phyloP scores from a whole-genome alignment of 2,329 filamentous ascomycete genomes.

The Grosmannia clavigera region DNA sequence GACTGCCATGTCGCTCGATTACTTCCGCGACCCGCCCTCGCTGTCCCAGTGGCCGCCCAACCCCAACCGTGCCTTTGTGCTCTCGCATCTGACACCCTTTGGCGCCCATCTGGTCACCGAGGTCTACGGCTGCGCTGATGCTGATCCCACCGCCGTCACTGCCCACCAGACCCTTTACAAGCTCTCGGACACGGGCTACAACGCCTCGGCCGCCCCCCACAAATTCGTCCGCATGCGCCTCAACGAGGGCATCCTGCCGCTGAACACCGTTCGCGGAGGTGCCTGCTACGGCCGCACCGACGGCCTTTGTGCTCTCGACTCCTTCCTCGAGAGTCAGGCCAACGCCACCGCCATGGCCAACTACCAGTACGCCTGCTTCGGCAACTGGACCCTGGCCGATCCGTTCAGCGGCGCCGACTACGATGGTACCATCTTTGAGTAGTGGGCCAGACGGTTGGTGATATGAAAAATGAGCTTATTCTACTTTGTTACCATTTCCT shows the following conservation, averaged over 20 bases:
- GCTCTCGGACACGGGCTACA: constrained; percentile 31
- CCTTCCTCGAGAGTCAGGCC: constrained; percentile 28
- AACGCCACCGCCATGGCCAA: constrained; percentile 26
- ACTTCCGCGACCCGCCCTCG: constrained; percentile 34
- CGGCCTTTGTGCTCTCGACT: constrained; percentile 29
- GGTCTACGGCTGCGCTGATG: constrained; percentile 34
- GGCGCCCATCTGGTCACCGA: constrained; percentile 42
- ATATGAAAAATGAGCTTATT: background rate
- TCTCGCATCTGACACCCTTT: constrained; percentile 41
- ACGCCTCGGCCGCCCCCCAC: constrained; percentile 24
- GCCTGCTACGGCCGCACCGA: constrained; percentile 28
- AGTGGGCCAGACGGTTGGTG: background rate
- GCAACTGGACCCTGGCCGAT: constrained; percentile 29
- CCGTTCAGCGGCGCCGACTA: constrained; percentile 26
- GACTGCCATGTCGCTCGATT: constrained; percentile 40
- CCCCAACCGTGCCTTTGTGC: constrained; percentile 31
- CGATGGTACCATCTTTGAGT: constrained; percentile 24
- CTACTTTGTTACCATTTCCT: background rate
- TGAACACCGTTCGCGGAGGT: constrained; percentile 34
- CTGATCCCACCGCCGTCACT: constrained; percentile 26
- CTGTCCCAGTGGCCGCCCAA: constrained; percentile 27
- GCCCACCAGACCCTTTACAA: constrained; percentile 27
- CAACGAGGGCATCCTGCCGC: constrained; percentile 35
- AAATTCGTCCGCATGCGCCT: constrained; percentile 37
- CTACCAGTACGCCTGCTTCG: constrained; percentile 35